A percentile compares a stretch with the other conserved stretches of the same genome.
These are phyloP conservation scores for Penicillium cinerascens DNA, from an alignment of 495 filamentous ascomycete genomes.

Conservation along the genomic window DNA sequence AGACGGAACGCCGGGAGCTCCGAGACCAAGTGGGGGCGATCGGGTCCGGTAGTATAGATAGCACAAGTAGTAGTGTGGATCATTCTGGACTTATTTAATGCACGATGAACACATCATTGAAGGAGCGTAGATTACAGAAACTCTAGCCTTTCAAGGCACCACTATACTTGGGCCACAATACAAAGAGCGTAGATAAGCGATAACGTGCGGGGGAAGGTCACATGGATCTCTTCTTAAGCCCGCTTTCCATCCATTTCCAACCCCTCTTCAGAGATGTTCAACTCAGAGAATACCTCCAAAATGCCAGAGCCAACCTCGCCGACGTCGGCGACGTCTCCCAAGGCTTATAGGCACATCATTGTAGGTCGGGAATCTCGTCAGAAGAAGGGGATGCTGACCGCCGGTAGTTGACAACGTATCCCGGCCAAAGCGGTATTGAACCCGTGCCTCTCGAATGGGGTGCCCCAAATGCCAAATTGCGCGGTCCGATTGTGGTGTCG, in stretches of 20 bases:
- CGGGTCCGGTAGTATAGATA: background rate
- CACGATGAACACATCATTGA: background rate
- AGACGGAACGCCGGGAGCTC: conserved; percentile 18
- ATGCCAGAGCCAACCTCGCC: conserved; percentile 21
- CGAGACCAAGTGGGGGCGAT: conserved; percentile 11
- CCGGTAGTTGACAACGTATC: conserved; percentile 76
- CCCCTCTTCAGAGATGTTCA: conserved; percentile 13
- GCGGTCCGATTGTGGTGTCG: conserved; percentile 91
- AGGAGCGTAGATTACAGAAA: background rate
- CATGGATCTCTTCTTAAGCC: conserved; percentile 6
- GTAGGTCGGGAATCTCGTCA: conserved; percentile 18
- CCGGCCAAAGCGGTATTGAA: conserved; percentile 88
- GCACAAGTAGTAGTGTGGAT: background rate
- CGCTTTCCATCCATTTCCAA: conserved; percentile 3
- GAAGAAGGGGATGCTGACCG: background rate
- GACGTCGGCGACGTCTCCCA: conserved; percentile 21
- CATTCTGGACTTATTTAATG: background rate
- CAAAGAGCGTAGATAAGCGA: conserved; percentile 22
- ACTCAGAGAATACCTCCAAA: conserved; percentile 19
- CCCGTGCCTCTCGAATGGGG: conserved; percentile 90
- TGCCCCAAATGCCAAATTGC: conserved; percentile 61
- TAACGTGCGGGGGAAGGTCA: conserved; percentile 28
- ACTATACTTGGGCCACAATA: background rate
- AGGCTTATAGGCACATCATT: conserved; percentile 42
- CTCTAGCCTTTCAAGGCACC: background rate